phyloP scores from a whole-genome alignment of 495 filamentous ascomycete genomes.

The Tetracladium marchalianum region DNA sequence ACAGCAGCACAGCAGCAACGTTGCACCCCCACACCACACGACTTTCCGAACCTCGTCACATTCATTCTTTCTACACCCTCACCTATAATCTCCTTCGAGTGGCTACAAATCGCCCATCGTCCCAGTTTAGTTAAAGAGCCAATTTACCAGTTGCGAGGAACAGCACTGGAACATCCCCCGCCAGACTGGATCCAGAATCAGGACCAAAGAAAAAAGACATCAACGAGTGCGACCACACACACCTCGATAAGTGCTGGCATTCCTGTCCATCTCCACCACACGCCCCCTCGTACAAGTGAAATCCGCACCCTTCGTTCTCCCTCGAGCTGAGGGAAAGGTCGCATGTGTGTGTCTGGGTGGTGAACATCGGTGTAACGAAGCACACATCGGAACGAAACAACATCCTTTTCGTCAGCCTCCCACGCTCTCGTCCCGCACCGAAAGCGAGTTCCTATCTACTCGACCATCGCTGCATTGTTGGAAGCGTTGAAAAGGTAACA shows the following conservation, averaged over 20 bases:
- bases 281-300: constrained; percentile 6
- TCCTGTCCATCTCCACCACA: constrained; percentile 1
- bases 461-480: constrained; percentile 8
- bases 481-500: constrained; percentile 14
- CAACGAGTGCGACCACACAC: not conserved
- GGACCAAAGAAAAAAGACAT: too few relatives aligned
- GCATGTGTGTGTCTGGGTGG: constrained; percentile 13
- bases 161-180: too few relatives aligned
- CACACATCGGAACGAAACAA: constrained; percentile 20
- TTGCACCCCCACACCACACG: too few relatives aligned
- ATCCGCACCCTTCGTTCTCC: not conserved
- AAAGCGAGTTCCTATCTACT: constrained; percentile 2
- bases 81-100: too few relatives aligned
- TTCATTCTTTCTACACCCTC: too few relatives aligned
- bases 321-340: constrained; percentile 17
- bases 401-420: constrained; percentile 19
- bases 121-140: too few relatives aligned
- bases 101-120: too few relatives aligned
- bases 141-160: too few relatives aligned
- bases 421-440: constrained; percentile 15
- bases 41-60: too few relatives aligned
- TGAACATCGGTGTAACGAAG: constrained; percentile 18
- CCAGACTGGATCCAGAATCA: too few relatives aligned
- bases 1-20: too few relatives aligned
- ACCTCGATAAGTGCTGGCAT: constrained; percentile 6